These are phyloP conservation scores for Thalassiosira oceanica DNA, from an alignment of 352 stramenopile genomes.

Conservation along the genomic window DNA sequence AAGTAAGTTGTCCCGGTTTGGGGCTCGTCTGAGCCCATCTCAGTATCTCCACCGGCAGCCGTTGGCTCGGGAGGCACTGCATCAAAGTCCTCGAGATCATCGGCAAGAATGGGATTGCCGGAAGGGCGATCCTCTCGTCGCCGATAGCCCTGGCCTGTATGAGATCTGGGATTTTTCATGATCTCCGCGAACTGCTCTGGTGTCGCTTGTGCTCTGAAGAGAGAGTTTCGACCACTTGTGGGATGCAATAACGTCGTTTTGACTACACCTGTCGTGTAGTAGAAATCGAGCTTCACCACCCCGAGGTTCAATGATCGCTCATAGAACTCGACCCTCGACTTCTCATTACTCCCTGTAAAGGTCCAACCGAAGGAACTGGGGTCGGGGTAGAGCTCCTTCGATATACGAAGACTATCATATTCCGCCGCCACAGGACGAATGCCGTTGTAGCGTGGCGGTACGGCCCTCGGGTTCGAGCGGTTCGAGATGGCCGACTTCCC, in stretches of 20 bases:
- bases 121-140: constrained; percentile 13
- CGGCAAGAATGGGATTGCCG: background rate
- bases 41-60: background rate
- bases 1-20: constrained; percentile 23
- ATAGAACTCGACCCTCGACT: constrained; percentile 60
- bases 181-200: constrained; percentile 41
- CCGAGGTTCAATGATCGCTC: constrained; percentile 42
- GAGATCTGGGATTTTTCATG: constrained; percentile 49
- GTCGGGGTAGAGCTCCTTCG: constrained; percentile 40
- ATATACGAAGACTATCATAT: constrained; percentile 27
- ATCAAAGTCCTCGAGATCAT: background rate
- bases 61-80: background rate
- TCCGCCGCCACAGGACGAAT: constrained; percentile 41
- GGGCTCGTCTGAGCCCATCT: background rate
- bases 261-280: constrained; percentile 53
- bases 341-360: constrained; percentile 55
- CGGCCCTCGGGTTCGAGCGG: background rate
- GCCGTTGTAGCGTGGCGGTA: constrained; percentile 52
- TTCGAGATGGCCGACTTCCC: background rate
- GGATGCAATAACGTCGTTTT: constrained; percentile 57
- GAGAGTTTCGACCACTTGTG: constrained; percentile 35
- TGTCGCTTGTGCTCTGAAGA: constrained; percentile 38
- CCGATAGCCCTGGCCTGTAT: constrained; percentile 44
- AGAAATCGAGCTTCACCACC: constrained; percentile 54
- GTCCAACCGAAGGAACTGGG: constrained; percentile 52